These are phyloP conservation scores for Penicillium lagena DNA, from an alignment of 495 filamentous ascomycete species.

Conservation along the genomic window DNA sequence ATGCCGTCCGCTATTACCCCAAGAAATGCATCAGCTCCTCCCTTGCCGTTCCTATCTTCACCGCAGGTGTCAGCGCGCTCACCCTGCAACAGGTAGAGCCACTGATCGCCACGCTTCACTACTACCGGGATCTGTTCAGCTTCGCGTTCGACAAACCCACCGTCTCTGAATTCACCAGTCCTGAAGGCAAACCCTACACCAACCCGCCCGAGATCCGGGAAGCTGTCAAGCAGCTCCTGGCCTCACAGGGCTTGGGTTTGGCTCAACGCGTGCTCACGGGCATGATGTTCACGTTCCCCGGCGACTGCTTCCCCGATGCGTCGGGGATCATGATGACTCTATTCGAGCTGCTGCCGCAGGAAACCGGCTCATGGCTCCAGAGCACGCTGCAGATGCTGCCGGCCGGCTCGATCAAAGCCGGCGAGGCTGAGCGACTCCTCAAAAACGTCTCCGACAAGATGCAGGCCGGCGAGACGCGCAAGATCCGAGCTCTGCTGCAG, in stretches of 20 bases:
- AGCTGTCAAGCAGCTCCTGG: constrained; percentile 65
- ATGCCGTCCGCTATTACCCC: constrained; percentile 89
- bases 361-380: constrained; percentile 74
- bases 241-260: constrained; percentile 67
- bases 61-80: constrained; percentile 77
- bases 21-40: constrained; percentile 68
- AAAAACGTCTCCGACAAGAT: constrained; percentile 61
- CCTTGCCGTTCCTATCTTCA: constrained; percentile 75
- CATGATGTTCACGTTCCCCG: constrained; percentile 98
- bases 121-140: constrained; percentile 84
- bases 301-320: constrained; percentile 90
- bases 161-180: constrained; percentile 55
- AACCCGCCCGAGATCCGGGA: constrained; percentile 58
- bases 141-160: constrained; percentile 77
- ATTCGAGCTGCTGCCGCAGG: constrained; percentile 77
- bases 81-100: constrained; percentile 86
- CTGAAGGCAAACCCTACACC: constrained; percentile 35
- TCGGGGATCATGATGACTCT: constrained; percentile 83
- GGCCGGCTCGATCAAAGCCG: constrained; percentile 63
- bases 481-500: constrained; percentile 80
- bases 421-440: constrained; percentile 59
- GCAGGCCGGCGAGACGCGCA: constrained; percentile 63
- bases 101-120: constrained; percentile 84
- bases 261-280: constrained; percentile 83
- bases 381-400: constrained; percentile 79